These are phyloP conservation scores for Capsicum pubescens DNA, from an alignment of 257 asterid genomes.

Conservation along the genomic window DNA sequence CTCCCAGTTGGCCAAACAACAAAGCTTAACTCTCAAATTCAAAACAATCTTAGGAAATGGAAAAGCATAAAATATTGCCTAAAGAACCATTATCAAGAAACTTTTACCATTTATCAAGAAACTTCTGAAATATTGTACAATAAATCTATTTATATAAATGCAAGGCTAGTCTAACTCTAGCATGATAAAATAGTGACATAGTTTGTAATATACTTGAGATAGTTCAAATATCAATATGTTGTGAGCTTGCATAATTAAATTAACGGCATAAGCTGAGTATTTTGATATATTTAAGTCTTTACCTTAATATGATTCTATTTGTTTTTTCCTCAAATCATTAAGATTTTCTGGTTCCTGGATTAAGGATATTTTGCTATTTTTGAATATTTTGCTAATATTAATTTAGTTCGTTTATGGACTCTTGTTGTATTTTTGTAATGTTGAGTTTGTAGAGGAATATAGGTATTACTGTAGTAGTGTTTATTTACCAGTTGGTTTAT, in stretches of 20 bases:
- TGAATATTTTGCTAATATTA: neutral
- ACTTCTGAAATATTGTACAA: neutral
- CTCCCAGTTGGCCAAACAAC: neutral
- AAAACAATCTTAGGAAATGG: neutral
- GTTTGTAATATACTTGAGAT: neutral
- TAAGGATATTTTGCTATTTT: neutral
- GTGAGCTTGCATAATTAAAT: neutral
- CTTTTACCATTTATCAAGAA: neutral
- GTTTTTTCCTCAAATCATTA: neutral
- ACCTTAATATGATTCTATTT: neutral
- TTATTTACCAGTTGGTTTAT: neutral
- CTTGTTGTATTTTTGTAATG: neutral
- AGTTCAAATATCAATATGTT: constrained; percentile 1
- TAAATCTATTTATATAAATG: neutral
- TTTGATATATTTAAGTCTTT: neutral
- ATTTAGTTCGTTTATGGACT: neutral
- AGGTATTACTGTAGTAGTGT: neutral
- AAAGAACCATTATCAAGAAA: neutral
- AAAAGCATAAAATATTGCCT: neutral
- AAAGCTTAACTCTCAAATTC: neutral
- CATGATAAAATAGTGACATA: neutral
- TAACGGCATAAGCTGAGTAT: neutral
- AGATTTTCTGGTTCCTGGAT: neutral
- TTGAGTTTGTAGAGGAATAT: neutral
- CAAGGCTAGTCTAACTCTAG: neutral